Percentiles rank a stretch among this genome's conserved stretches.
Conservation (phyloP, 257 asterid genomes). For the Leonotis leonurus region DNA sequence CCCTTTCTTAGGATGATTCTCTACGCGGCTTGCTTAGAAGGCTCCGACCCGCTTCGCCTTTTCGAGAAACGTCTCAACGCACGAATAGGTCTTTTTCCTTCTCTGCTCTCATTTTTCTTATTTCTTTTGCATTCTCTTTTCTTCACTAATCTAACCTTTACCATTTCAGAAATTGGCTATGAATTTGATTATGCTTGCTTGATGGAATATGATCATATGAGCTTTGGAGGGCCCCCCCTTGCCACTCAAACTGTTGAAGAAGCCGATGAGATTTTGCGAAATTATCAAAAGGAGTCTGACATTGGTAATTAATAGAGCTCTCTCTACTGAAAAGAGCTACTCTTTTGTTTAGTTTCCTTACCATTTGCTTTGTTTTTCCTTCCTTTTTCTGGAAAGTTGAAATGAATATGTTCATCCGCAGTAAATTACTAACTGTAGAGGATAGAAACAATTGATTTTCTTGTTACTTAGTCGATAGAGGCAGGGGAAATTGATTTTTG, state of each 20-base stretch:
- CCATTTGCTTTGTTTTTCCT: background rate
- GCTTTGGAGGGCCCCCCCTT: constrained; percentile 92
- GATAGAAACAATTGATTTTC: background rate
- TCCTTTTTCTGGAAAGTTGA: background rate
- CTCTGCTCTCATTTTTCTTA: background rate
- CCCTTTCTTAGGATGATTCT: constrained; percentile 44
- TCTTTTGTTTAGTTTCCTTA: background rate
- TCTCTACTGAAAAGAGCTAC: background rate
- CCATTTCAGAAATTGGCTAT: constrained; percentile 50
- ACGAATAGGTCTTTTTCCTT: constrained; percentile 44
- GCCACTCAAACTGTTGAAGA: constrained; percentile 54
- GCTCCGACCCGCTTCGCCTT: constrained; percentile 87
- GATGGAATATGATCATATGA: constrained; percentile 76
- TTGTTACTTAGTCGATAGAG: too few species aligned
- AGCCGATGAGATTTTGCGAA: constrained; percentile 51
- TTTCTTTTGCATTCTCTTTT: background rate
- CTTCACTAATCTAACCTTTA: background rate
- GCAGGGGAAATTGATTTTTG: background rate
- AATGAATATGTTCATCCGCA: background rate
- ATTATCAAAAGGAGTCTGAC: constrained; percentile 58
- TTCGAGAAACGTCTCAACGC: constrained; percentile 63
- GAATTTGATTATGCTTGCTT: constrained; percentile 46
- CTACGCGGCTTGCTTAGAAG: constrained; percentile 85
- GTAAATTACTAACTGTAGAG: background rate
- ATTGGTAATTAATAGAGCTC: constrained; percentile 33